Evolutionary conservation across 306 rosid genomes (phyloP).

Genomic region (Castanea mollissima): DNA sequence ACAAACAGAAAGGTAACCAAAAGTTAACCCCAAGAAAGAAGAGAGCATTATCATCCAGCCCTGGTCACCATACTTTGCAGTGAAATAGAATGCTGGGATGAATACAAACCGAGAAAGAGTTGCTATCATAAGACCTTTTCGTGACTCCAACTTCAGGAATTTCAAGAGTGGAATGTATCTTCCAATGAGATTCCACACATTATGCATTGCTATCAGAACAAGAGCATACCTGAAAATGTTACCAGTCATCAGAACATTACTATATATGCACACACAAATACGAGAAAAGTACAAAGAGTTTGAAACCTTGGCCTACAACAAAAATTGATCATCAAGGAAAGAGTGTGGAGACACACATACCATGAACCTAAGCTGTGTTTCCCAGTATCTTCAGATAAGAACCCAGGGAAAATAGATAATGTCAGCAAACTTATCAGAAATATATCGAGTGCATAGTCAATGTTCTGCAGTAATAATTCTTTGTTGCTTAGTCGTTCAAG

Average conservation of each 20-base stretch:
- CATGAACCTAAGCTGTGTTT: constrained; percentile 72
- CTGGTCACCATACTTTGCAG: constrained; percentile 69
- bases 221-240: constrained; percentile 65
- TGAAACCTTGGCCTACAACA: not conserved
- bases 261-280: not conserved
- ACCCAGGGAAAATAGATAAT: constrained; percentile 85
- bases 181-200: constrained; percentile 70
- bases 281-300: not conserved
- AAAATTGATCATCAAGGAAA: not conserved
- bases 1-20: constrained; percentile 83
- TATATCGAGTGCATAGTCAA: constrained; percentile 70
- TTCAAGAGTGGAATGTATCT: constrained; percentile 71
- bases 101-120: constrained; percentile 52
- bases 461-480: constrained; percentile 61
- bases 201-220: constrained; percentile 70
- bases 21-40: constrained; percentile 67
- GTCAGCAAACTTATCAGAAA: constrained; percentile 57
- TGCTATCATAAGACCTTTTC: constrained; percentile 45
- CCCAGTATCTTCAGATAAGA: constrained; percentile 90
- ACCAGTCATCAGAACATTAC: not conserved
- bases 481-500: constrained; percentile 53
- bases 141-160: constrained; percentile 51
- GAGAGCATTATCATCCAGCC: constrained; percentile 90
- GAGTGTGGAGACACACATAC: constrained; percentile 29
- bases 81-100: constrained; percentile 77